Evolutionary conservation across 75 land plant species (phyloP).

Genomic region (Sequoiadendron giganteum): DNA sequence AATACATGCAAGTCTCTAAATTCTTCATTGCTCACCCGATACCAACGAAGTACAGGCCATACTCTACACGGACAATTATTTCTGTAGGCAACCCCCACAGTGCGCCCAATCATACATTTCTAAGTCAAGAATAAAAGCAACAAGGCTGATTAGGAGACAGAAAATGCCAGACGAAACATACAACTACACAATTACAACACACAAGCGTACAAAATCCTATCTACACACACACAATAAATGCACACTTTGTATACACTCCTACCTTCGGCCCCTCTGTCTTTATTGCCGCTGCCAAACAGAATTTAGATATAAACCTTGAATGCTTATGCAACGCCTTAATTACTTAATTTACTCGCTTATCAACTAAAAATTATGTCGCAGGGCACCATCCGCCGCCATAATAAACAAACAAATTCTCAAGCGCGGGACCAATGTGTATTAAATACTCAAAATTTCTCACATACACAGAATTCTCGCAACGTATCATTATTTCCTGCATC

Average conservation of each 20-base stretch:
- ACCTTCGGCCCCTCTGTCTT: not conserved
- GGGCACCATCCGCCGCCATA: not conserved
- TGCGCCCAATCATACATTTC: not conserved
- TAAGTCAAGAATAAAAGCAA: not conserved
- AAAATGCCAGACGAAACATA: not conserved
- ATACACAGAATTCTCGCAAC: not conserved
- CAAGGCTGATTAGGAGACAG: not conserved
- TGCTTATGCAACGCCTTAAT: not conserved
- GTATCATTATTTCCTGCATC: not conserved
- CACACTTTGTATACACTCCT: not conserved
- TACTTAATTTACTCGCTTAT: not conserved
- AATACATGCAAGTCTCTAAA: not conserved
- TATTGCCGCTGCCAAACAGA: not conserved
- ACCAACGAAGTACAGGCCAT: not conserved
- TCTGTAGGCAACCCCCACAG: not conserved
- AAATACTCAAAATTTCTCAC: not conserved
- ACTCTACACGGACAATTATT: not conserved
- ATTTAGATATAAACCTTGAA: not conserved
- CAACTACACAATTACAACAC: not conserved
- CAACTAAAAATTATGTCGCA: not conserved
- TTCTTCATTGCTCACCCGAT: constrained; percentile 6
- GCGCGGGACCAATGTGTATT: not conserved
- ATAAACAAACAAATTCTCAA: not conserved
- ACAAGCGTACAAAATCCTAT: not conserved
- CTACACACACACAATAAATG: not conserved